These are phyloP conservation scores for Collybia nuda DNA, from an alignment of 768 basidiomycete genomes.

Conservation along the genomic window DNA sequence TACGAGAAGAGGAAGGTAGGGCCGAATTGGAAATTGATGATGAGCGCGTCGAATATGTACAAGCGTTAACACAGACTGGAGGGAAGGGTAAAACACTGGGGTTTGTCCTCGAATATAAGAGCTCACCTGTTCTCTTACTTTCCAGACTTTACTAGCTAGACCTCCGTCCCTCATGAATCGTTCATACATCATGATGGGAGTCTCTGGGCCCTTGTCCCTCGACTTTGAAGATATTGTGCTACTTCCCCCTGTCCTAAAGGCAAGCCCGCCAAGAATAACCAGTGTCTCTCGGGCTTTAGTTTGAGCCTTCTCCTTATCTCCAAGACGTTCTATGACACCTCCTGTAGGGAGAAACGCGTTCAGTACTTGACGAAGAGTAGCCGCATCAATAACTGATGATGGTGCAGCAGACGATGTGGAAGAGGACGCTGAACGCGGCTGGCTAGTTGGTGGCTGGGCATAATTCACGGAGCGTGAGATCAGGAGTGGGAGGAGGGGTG, in stretches of 20 bases:
- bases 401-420: slow-evolving; percentile 45
- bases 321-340: slow-evolving; percentile 80
- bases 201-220: slow-evolving; percentile 64
- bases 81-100: neutral
- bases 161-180: slow-evolving; percentile 70
- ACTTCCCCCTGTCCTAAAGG: slow-evolving; percentile 56
- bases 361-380: slow-evolving; percentile 67
- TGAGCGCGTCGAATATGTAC: slow-evolving; percentile 73
- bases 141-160: slow-evolving; percentile 79
- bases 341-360: slow-evolving; percentile 70
- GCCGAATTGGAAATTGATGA: slow-evolving; percentile 75
- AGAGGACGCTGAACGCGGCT: slow-evolving; percentile 51
- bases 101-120: slow-evolving; percentile 3
- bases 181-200: slow-evolving; percentile 70
- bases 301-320: slow-evolving; percentile 76
- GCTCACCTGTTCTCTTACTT: slow-evolving; percentile 82
- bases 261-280: slow-evolving; percentile 71
- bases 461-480: slow-evolving; percentile 38
- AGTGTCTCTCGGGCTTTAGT: slow-evolving; percentile 75
- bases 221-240: slow-evolving; percentile 45
- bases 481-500: slow-evolving; percentile 64
- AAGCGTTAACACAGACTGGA: slow-evolving; percentile 61
- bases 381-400: slow-evolving; percentile 48
- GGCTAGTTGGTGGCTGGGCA: slow-evolving; percentile 22
- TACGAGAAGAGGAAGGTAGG: slow-evolving; percentile 79